Conservation (phyloP, 768 basidiomycete species). For the Trametes sanguinea region DNA sequence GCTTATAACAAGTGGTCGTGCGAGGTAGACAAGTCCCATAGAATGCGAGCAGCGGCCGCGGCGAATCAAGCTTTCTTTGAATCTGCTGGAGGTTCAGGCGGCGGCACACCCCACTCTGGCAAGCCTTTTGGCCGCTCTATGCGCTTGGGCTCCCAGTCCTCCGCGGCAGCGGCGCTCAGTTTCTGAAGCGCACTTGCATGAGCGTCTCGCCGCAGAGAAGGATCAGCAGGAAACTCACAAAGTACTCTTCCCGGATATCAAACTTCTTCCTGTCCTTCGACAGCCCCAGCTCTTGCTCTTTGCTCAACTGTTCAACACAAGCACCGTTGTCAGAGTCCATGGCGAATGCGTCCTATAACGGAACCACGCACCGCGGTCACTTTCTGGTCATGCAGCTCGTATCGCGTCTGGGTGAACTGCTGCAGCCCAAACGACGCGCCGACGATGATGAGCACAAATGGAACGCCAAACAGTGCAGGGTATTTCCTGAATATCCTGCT, state of each 20-base stretch:
- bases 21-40: no score
- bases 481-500: slow-evolving; percentile 53
- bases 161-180: slow-evolving; percentile 59
- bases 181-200: slow-evolving; percentile 44
- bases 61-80: slow-evolving; percentile 14
- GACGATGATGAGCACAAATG: slow-evolving; percentile 85
- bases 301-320: slow-evolving; percentile 52
- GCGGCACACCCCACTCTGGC: slow-evolving; percentile 93
- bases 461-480: slow-evolving; percentile 79
- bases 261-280: slow-evolving; percentile 74
- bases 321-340: no score
- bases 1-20: no score
- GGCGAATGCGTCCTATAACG: no score
- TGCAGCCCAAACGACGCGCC: slow-evolving; percentile 83
- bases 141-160: slow-evolving; percentile 86
- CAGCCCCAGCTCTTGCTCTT: slow-evolving; percentile 77
- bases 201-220: no score
- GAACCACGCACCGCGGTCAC: slow-evolving; percentile 57
- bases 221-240: slow-evolving; percentile 52
- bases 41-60: no score
- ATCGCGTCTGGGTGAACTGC: slow-evolving; percentile 84
- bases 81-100: slow-evolving; percentile 49
- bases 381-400: slow-evolving; percentile 84
- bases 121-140: slow-evolving; percentile 82
- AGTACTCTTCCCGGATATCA: slow-evolving; percentile 95